Base-by-base conservation (phyloP, 1,139 yeast genomes). In the Wickerhamomyces sp. region DNA sequence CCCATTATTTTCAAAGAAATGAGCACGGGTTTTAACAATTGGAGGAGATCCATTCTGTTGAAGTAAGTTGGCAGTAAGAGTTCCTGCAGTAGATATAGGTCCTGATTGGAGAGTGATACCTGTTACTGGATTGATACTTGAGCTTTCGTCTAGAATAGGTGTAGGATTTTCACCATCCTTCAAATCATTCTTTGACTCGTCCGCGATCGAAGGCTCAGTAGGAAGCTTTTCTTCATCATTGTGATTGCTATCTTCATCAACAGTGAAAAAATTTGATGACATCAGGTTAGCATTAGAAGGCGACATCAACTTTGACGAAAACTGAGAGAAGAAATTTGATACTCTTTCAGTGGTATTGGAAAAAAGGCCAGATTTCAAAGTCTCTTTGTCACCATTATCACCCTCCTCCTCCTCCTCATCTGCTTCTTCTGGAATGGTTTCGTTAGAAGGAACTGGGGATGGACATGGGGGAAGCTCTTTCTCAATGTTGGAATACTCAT, bases 1-100 rank as follows among this genome's bases (percentile, higher is more conserved):
- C 4, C 30, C 29, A 11, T 18, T 18, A 35, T 15, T 14, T 34
- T 27, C 29, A 41, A 29, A 40, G 6, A 26, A 42, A 36, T n/a
- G 27, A 29, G 39, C 14, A 14, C 33, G 34, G 13, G 11, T 33
- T 18, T 14, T 15, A 14, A 4, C 10, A 3, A 9, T 18, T 8
- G 14, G 13, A 13, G 35, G 27, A 27, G 40, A n/a, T 3, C 45
- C 51, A 11, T 39, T 36, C 9, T 50, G 48, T 14, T 34, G 41
- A 14, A 34, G 49, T 27, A 53, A 40, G 23, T 41, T 43, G 0
- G 57, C 55, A 1, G 54, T 52, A 1, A 51, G 26, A 2, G 52
- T 46, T 2, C 55, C 56, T 3, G 52, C 51, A 2, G 43, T 27
- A 27, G 53, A 50, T 4, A 37, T 3, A 15, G 10, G 14, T 30